Percentiles rank a stretch among this genome's conserved stretches.
Conservation (phyloP, 805 yeast genomes). For the Priceomyces melissophilus region DNA sequence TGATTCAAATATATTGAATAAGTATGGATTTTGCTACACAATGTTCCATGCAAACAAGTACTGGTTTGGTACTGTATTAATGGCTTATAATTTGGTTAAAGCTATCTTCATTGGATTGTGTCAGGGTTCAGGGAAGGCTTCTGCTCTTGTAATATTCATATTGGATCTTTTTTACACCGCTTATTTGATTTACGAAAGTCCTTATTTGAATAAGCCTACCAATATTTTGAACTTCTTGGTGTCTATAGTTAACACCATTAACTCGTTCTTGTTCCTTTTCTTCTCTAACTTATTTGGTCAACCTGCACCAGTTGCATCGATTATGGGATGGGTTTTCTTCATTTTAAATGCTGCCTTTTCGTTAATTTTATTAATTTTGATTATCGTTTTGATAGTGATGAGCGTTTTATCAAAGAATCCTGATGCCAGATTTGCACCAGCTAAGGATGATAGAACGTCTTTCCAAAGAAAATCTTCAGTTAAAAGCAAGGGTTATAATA, state of each 20-base stretch:
- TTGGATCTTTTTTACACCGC: conserved; percentile 69
- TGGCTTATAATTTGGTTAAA: conserved; percentile 62
- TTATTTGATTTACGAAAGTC: conserved; percentile 59
- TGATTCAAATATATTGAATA: conserved; percentile 64
- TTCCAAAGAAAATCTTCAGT: conserved; percentile 56
- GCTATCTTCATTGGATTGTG: conserved; percentile 73
- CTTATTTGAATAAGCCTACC: conserved; percentile 80
- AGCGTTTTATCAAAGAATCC: conserved; percentile 78
- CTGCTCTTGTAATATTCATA: conserved; percentile 72
- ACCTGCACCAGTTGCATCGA: conserved; percentile 70
- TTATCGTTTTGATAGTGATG: conserved; percentile 61
- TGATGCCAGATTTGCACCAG: conserved; percentile 83
- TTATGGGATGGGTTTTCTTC: conserved; percentile 92
- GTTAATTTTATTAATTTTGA: conserved; percentile 64
- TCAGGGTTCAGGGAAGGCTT: conserved; percentile 78
- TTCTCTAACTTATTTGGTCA: conserved; percentile 83
- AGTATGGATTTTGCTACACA: conserved; percentile 85
- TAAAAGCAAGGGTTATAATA: conserved; percentile 13
- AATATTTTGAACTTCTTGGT: conserved; percentile 73
- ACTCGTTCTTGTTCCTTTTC: conserved; percentile 81
- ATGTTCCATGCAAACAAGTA: conserved; percentile 79
- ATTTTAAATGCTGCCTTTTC: conserved; percentile 87
- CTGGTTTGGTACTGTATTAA: conserved; percentile 74
- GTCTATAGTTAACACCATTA: conserved; percentile 67
- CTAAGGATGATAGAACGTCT: conserved; percentile 88